Conservation (phyloP, 768 basidiomycete species). For the Amanita phalloides region DNA sequence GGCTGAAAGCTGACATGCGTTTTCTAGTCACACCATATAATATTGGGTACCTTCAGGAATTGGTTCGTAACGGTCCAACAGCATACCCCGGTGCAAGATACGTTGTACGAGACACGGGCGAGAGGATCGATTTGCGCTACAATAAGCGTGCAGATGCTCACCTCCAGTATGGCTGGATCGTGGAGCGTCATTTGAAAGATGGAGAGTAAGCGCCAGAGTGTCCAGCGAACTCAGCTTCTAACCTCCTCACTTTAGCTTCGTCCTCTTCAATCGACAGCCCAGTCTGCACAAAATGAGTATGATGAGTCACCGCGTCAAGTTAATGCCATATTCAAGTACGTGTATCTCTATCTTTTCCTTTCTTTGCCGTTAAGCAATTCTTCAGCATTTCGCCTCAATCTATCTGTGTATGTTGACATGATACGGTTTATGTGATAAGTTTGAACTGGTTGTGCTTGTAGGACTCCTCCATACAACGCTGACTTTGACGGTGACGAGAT, state of each 20-base stretch:
- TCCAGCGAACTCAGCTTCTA: conserved; percentile 5
- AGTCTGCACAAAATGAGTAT: conserved; percentile 99
- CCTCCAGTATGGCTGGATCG: conserved; percentile 96
- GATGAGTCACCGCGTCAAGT: conserved; percentile 97
- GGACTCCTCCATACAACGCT: conserved; percentile 96
- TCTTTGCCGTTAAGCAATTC: background rate
- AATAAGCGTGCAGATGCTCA: conserved; percentile 94
- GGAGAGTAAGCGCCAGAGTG: conserved; percentile 69
- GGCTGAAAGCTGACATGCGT: conserved; percentile 4
- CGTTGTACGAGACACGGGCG: conserved; percentile 93
- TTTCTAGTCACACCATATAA: conserved; percentile 90
- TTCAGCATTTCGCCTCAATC: conserved; percentile 90
- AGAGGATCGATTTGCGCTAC: conserved; percentile 93
- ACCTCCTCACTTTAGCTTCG: conserved; percentile 39
- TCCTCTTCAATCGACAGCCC: conserved; percentile 97
- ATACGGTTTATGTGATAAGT: conserved; percentile 13
- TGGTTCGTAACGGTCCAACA: conserved; percentile 91
- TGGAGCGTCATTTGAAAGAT: conserved; percentile 94
- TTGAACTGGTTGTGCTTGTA: conserved; percentile 21
- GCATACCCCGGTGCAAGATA: conserved; percentile 95
- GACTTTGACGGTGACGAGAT: conserved; percentile 99
- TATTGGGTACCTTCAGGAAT: conserved; percentile 85
- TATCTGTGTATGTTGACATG: conserved; percentile 75
- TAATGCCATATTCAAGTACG: conserved; percentile 98
- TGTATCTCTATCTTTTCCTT: conserved; percentile 8